Percentiles rank a stretch among this genome's conserved stretches.
Evolutionary conservation across 495 filamentous ascomycete genomes (phyloP).

Genomic region (Chlorociboria aeruginascens): DNA sequence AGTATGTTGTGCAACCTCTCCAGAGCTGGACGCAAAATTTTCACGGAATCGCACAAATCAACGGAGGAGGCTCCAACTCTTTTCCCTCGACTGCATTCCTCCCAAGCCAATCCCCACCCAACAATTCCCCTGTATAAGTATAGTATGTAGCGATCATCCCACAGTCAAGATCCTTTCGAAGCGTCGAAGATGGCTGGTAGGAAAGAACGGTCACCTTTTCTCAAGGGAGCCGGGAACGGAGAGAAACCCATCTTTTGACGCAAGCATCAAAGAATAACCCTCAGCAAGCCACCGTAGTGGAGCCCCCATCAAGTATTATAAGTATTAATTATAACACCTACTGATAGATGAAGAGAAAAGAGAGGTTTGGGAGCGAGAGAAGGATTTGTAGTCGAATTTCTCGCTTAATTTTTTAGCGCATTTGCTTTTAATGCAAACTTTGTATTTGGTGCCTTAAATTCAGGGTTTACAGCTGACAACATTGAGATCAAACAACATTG

Average conservation of each 20-base stretch:
- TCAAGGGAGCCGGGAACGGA: constrained; percentile 45
- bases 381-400: constrained; percentile 4
- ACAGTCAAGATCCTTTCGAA: constrained; percentile 37
- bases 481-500: no score
- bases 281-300: constrained; percentile 41
- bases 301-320: constrained; percentile 33
- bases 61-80: not conserved
- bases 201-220: constrained; percentile 25
- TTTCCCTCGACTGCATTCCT: not conserved
- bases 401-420: not conserved
- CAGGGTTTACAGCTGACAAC: not conserved
- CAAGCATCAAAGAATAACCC: constrained; percentile 28
- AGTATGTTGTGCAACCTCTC: no score
- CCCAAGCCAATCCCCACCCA: not conserved
- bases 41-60: no score
- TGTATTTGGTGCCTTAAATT: not conserved
- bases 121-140: not conserved
- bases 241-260: constrained; percentile 32
- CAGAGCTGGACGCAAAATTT: no score
- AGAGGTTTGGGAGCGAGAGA: constrained; percentile 3
- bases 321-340: constrained; percentile 24
- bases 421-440: not conserved
- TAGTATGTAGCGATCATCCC: constrained; percentile 36
- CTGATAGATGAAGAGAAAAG: constrained; percentile 36
- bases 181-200: constrained; percentile 22